These are phyloP conservation scores for Buddleja alternifolia DNA, from an alignment of 257 asterid genomes.

Conservation along the genomic window DNA sequence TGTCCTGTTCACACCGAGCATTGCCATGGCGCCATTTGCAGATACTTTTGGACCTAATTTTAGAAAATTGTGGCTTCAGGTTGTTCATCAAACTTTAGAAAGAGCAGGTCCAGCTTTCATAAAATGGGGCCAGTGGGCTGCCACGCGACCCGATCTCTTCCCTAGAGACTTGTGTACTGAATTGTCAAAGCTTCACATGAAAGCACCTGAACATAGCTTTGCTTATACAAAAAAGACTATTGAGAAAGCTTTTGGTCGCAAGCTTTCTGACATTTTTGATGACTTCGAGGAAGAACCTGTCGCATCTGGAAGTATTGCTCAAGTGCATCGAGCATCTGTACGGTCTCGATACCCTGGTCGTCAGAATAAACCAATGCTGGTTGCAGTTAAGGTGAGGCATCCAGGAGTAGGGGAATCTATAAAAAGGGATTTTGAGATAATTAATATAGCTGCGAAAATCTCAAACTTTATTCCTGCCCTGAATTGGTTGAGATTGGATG, in stretches of 20 bases:
- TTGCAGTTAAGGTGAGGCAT: constrained; percentile 91
- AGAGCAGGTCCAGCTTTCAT: constrained; percentile 97
- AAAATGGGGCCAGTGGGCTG: constrained; percentile 99
- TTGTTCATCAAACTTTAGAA: constrained; percentile 81
- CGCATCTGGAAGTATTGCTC: constrained; percentile 94
- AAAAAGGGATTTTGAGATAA: constrained; percentile 80
- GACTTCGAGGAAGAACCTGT: constrained; percentile 84
- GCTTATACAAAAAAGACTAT: constrained; percentile 69
- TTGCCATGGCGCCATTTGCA: constrained; percentile 91
- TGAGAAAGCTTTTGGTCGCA: constrained; percentile 80
- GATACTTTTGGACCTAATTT: constrained; percentile 73
- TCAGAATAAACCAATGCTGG: constrained; percentile 60
- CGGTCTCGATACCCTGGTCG: constrained; percentile 62
- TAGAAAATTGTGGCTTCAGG: constrained; percentile 82
- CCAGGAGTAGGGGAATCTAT: constrained; percentile 94
- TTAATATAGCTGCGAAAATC: constrained; percentile 63
- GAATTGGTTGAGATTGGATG: constrained; percentile 88
- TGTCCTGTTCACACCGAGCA: constrained; percentile 77
- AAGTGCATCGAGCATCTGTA: constrained; percentile 80
- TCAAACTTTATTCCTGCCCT: constrained; percentile 70
- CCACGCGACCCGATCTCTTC: constrained; percentile 94
- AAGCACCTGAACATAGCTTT: constrained; percentile 93
- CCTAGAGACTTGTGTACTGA: constrained; percentile 82
- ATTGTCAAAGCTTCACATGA: constrained; percentile 86
- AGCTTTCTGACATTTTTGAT: constrained; percentile 67